Percentiles rank a stretch among this genome's conserved stretches.
phyloP scores from a whole-genome alignment of 2,329 filamentous ascomycete species.

The Teratosphaeria gauchensis region DNA sequence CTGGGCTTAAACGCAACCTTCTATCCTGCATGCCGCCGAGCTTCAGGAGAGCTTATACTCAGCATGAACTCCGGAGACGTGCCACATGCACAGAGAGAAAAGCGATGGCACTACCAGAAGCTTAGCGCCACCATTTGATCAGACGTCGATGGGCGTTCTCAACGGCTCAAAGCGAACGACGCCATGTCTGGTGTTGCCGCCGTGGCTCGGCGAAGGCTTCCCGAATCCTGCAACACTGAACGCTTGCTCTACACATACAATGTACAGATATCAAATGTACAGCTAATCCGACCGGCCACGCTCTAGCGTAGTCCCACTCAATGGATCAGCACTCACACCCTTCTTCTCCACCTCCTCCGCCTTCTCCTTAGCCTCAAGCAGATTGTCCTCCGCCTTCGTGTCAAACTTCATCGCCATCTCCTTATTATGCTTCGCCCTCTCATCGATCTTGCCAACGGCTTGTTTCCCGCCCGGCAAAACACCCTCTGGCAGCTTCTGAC shows the following conservation, averaged over 20 bases:
- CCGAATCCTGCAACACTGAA: background rate
- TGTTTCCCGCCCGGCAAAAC: conserved; percentile 24
- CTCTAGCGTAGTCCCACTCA: background rate
- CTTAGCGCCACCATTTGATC: background rate
- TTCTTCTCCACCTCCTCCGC: conserved; percentile 10
- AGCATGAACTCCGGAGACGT: background rate
- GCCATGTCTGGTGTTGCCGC: too few species aligned
- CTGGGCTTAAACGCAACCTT: too few species aligned
- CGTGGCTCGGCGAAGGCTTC: background rate
- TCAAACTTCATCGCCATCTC: conserved; percentile 17
- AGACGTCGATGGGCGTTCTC: too few species aligned
- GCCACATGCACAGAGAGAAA: background rate
- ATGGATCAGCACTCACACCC: conserved; percentile 3
- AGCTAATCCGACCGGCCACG: background rate
- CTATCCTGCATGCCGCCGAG: too few species aligned
- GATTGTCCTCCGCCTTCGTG: conserved; percentile 18
- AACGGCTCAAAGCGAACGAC: too few species aligned
- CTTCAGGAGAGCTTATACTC: background rate
- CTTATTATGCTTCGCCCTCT: conserved; percentile 20
- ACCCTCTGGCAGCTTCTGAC: conserved; percentile 23
- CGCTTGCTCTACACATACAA: background rate
- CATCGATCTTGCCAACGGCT: conserved; percentile 21
- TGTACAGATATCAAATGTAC: background rate
- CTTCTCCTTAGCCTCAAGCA: conserved; percentile 18
- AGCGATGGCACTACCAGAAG: too few species aligned